Percentiles rank a stretch among this genome's conserved stretches.
Conservation (phyloP, 768 basidiomycete genomes). For the Lentinula boryana region DNA sequence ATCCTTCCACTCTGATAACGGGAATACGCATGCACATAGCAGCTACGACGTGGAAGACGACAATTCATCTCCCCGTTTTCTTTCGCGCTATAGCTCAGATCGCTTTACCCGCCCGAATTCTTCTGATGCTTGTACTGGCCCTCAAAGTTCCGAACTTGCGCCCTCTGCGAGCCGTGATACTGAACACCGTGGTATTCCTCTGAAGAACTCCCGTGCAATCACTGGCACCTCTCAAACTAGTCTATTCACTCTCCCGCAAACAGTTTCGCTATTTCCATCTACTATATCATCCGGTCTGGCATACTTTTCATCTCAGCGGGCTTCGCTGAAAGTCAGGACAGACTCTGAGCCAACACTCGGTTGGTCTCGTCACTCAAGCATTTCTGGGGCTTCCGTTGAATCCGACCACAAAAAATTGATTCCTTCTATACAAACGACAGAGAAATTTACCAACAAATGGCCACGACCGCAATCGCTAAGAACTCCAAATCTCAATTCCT, state of each 20-base stretch:
- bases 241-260: background rate
- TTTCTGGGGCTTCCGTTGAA: background rate
- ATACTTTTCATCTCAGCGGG: background rate
- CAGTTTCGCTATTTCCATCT: background rate
- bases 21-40: background rate
- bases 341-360: background rate
- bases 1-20: background rate
- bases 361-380: background rate
- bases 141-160: background rate
- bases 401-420: background rate
- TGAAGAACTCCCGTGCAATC: background rate
- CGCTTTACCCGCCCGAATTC: background rate
- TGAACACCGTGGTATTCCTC: background rate
- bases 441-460: conserved; percentile 11
- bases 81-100: background rate
- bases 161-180: background rate
- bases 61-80: background rate
- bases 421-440: conserved; percentile 1
- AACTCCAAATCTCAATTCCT: background rate
- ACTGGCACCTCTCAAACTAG: background rate
- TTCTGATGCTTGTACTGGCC: background rate
- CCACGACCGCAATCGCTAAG: background rate
- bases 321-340: background rate
- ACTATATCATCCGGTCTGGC: background rate
- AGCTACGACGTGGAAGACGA: background rate